Evolutionary conservation across 768 basidiomycete genomes (phyloP).

Genomic region (Xerocomellus intermedius): DNA sequence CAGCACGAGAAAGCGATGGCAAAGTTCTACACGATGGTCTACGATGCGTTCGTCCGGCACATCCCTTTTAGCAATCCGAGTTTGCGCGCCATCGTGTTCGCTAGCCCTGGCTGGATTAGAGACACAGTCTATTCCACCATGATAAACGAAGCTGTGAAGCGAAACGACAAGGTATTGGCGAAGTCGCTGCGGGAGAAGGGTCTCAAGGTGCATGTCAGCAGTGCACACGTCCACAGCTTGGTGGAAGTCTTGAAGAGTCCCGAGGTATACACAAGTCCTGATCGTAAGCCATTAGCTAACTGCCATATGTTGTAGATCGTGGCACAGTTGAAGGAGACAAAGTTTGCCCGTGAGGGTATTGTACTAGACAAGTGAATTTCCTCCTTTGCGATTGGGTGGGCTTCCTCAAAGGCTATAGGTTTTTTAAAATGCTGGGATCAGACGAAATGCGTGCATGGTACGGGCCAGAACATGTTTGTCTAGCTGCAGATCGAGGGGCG

Average conservation of each 20-base stretch:
- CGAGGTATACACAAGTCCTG: constrained; percentile 55
- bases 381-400: background rate
- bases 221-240: constrained; percentile 93
- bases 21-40: constrained; percentile 82
- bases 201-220: constrained; percentile 87
- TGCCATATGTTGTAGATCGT: constrained; percentile 48
- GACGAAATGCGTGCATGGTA: constrained; percentile 99
- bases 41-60: constrained; percentile 84
- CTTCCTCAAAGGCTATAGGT: constrained; percentile 46
- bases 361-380: constrained; percentile 75
- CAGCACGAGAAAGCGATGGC: constrained; percentile 91
- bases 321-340: constrained; percentile 84
- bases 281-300: background rate
- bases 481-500: constrained; percentile 91
- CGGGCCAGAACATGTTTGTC: constrained; percentile 88
- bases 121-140: constrained; percentile 86
- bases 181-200: constrained; percentile 78
- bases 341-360: constrained; percentile 92
- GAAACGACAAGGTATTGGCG: constrained; percentile 81
- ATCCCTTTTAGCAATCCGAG: constrained; percentile 76
- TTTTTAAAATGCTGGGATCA: constrained; percentile 94
- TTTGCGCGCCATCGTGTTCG: constrained; percentile 90
- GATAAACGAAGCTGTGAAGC: constrained; percentile 72
- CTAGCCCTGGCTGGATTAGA: constrained; percentile 94
- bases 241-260: constrained; percentile 94